Base-by-base conservation (phyloP, 768 basidiomycete species). In the Mycena polygramma region DNA sequence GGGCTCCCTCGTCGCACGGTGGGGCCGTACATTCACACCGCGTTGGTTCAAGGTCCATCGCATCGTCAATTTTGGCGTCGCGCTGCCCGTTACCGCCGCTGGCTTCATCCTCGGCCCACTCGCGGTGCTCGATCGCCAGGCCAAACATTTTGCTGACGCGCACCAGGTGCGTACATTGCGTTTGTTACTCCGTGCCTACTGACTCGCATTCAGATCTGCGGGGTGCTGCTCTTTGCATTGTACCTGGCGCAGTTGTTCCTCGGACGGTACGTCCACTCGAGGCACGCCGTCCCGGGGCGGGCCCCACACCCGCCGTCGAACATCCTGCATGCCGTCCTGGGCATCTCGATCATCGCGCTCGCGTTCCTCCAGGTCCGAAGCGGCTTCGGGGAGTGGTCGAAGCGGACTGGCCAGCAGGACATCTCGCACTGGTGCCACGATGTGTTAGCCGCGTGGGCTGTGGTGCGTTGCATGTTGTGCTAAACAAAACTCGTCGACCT, bases 31-130 rank as follows among this genome's bases (percentile, higher is more conserved):
- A 4, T 78, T 87, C 67, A 86, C 85, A 7, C 77, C 81, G 14
- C 80, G 79, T 62, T 92, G 91, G 91, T 86, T 90, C 77, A 84
- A 82, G n/a, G 79, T 80, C 4, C 91, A 92, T 72, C 83, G 83
- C 80, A 74, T 85, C 26, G 74, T 85, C 69, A 88, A 89, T 67
- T 83, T 86, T 73, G 73, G 80, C 11, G 55, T 91, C 36, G 89
- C 85, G 14, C 75, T 84, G 24, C 87, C 88, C 24, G 74, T 88
- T 48, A 85, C 89, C 69, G 79, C 82, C 7, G 68, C 86, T 17
- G 89, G 88, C 4, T 87, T 83, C 76, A 71, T 84, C 24, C 78
- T 89, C 17, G 89, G 86, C 3, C 84, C 85, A 30, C 76, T 84
- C n/a, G 81, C 85, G 17, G 85, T 88, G 2, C 77, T 79, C 39